phyloP scores from a whole-genome alignment of 2,329 filamentous ascomycete genomes.

The Orbilia javanica region DNA sequence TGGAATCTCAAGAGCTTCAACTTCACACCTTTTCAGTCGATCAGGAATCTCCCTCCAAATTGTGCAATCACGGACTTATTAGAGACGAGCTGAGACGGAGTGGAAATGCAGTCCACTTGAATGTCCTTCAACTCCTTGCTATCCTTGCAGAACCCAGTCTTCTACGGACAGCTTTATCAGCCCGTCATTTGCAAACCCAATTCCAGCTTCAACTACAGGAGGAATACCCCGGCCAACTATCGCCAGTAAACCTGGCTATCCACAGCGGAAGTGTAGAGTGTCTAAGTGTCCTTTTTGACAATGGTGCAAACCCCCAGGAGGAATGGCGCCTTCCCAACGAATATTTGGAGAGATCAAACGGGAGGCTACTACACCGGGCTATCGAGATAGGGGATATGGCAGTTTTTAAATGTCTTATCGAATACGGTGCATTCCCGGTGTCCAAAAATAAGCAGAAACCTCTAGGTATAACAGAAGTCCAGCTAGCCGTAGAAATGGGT shows the following conservation, averaged over 20 bases:
- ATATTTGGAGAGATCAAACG: no score
- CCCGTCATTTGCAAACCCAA: not conserved
- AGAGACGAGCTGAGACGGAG: no score
- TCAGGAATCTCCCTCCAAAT: not conserved
- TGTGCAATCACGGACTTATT: no score
- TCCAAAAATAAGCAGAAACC: not conserved
- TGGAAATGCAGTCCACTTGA: not conserved
- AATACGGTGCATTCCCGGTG: slow-evolving; percentile 1
- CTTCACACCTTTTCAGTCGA: not conserved
- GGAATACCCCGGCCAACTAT: not conserved
- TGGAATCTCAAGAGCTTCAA: not conserved
- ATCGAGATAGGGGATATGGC: not conserved
- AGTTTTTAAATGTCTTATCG: not conserved
- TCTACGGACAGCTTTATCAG: not conserved
- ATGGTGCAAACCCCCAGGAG: not conserved
- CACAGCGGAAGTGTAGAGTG: not conserved
- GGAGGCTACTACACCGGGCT: not conserved
- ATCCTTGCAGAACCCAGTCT: not conserved
- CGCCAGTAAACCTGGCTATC: not conserved
- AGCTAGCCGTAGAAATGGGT: not conserved
- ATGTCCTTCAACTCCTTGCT: not conserved
- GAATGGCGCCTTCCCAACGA: no score
- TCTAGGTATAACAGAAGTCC: not conserved
- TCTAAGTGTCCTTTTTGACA: not conserved
- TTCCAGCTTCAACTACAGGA: not conserved